Evolutionary conservation across 2,329 filamentous ascomycete species (phyloP).

Genomic region (Pseudocercospora cruenta): DNA sequence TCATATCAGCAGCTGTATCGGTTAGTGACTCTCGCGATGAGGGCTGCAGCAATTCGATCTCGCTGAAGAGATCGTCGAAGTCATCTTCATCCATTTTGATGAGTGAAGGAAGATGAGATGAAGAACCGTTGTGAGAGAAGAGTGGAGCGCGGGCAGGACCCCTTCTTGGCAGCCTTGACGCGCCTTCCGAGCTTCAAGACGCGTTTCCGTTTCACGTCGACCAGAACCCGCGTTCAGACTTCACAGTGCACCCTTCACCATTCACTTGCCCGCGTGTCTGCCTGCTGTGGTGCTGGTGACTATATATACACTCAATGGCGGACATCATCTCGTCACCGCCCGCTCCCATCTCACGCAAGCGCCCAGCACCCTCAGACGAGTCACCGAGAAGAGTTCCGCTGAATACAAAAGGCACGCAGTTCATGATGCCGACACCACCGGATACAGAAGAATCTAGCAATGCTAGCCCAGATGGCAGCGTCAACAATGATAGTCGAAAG

Average conservation of each 20-base stretch:
- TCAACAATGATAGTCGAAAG: slow-evolving; percentile 19
- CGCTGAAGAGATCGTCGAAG: slow-evolving; percentile 34
- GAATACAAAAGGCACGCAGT: slow-evolving; percentile 40
- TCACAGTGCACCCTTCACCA: not conserved
- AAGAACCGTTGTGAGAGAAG: not conserved
- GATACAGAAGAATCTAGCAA: slow-evolving; percentile 39
- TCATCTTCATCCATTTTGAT: slow-evolving; percentile 31
- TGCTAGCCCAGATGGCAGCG: slow-evolving; percentile 29
- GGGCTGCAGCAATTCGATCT: slow-evolving; percentile 24
- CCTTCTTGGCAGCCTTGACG: slow-evolving; percentile 11
- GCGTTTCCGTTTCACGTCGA: slow-evolving; percentile 8
- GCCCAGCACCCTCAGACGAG: slow-evolving; percentile 31
- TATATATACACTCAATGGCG: slow-evolving; percentile 30
- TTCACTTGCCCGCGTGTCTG: not conserved
- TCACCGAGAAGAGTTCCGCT: slow-evolving; percentile 34
- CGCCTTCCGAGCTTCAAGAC: slow-evolving; percentile 6
- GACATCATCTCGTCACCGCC: slow-evolving; percentile 37
- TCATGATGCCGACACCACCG: slow-evolving; percentile 40
- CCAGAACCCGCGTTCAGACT: not conserved
- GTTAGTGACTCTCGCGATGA: slow-evolving; percentile 32
- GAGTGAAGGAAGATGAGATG: slow-evolving; percentile 2
- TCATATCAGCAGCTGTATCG: slow-evolving; percentile 23
- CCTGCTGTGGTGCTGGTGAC: not conserved
- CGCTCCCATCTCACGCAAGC: slow-evolving; percentile 32
- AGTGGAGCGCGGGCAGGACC: not conserved